phyloP scores from a whole-genome alignment of 768 basidiomycete genomes.

The Lactifluus hygrophoroides region DNA sequence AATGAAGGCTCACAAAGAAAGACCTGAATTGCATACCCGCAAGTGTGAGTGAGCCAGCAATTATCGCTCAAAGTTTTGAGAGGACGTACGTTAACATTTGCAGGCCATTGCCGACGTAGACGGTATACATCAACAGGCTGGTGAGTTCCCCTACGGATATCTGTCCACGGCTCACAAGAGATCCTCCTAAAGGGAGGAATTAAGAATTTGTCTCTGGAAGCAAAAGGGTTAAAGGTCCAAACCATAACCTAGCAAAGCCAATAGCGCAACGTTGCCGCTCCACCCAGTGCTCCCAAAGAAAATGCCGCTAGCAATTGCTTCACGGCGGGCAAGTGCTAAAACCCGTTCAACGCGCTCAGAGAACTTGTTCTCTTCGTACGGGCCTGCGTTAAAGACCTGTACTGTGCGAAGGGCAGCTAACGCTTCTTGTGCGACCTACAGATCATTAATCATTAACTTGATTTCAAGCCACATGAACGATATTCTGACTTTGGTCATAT shows the following conservation, averaged over 20 bases:
- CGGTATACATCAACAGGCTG: slow-evolving; percentile 82
- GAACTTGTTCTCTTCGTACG: slow-evolving; percentile 73
- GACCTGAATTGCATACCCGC: slow-evolving; percentile 23
- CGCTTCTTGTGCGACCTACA: slow-evolving; percentile 79
- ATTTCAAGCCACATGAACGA: not conserved
- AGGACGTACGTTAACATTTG: slow-evolving; percentile 65
- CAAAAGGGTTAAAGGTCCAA: not conserved
- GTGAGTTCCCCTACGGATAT: slow-evolving; percentile 92
- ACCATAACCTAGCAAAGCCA: slow-evolving; percentile 90
- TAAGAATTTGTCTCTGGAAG: not conserved
- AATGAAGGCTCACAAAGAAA: slow-evolving; percentile 30
- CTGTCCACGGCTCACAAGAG: slow-evolving; percentile 76
- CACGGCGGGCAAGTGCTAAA: slow-evolving; percentile 68
- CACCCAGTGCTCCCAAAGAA: slow-evolving; percentile 90
- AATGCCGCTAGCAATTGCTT: slow-evolving; percentile 83
- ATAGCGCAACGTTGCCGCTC: slow-evolving; percentile 88
- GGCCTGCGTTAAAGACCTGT: slow-evolving; percentile 82
- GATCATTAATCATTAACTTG: slow-evolving; percentile 10
- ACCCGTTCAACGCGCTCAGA: slow-evolving; percentile 55
- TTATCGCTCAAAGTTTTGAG: not conserved
- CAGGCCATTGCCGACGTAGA: slow-evolving; percentile 75
- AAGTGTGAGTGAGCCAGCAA: not conserved
- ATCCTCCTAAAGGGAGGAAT: slow-evolving; percentile 54
- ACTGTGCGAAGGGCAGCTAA: slow-evolving; percentile 81
- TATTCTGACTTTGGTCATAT: slow-evolving; percentile 67